A percentile compares a stretch with the other conserved stretches of the same genome.
phyloP scores from a whole-genome alignment of 208 protist genomes.

The Wallacemonas sp. region DNA sequence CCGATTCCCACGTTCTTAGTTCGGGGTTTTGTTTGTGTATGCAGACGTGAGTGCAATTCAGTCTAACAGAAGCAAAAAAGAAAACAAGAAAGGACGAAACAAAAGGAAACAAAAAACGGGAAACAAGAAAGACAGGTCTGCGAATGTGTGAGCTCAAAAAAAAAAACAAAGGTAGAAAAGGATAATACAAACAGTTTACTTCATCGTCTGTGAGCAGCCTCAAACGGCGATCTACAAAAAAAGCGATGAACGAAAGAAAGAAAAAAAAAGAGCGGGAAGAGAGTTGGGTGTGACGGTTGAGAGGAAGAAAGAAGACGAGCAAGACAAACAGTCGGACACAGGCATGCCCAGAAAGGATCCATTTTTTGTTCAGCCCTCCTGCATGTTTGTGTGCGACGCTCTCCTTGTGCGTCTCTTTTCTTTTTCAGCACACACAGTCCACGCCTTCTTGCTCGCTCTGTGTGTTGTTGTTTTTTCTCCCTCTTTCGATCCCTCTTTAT shows the following conservation, averaged over 20 bases:
- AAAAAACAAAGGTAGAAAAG: slow-evolving; percentile 20
- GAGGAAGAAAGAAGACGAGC: slow-evolving; percentile 15
- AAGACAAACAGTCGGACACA: slow-evolving; percentile 18
- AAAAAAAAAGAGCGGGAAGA: slow-evolving; percentile 20
- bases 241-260: slow-evolving; percentile 11
- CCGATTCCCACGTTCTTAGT: background rate
- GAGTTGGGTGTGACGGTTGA: background rate
- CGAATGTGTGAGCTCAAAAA: background rate
- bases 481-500: no score
- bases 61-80: slow-evolving; percentile 19
- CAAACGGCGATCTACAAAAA: no score
- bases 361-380: no score
- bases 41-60: no score
- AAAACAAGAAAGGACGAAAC: slow-evolving; percentile 11
- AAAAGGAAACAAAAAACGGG: background rate
- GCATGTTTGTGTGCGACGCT: no score
- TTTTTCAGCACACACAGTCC: no score
- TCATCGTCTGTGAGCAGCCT: no score
- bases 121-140: background rate
- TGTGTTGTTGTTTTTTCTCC: no score
- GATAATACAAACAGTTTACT: no score
- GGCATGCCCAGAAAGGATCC: background rate
- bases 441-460: no score
- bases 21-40: no score
- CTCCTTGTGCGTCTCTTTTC: no score